Conservation (phyloP, 208 protist genomes). For the Crithidia expoeki region DNA sequence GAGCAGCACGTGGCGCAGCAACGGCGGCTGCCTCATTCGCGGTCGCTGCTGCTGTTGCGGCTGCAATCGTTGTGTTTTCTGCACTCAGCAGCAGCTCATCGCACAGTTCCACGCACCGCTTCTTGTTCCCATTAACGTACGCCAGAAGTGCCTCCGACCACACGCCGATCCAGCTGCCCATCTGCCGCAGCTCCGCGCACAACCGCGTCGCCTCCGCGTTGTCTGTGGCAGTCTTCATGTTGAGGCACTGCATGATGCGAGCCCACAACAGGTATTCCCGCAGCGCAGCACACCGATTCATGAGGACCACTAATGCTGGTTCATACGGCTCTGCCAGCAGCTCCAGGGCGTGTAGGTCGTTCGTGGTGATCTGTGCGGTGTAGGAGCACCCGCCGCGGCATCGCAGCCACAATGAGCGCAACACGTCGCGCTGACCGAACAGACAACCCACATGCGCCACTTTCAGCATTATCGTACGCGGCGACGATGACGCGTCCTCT, state of each 20-base stretch:
- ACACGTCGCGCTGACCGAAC: conserved; percentile 23
- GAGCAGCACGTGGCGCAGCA: neutral
- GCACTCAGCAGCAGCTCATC: neutral
- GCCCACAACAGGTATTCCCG: conserved; percentile 29
- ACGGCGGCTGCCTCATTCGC: neutral
- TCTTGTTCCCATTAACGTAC: conserved; percentile 23
- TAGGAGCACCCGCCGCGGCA: conserved; percentile 25
- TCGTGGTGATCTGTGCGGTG: conserved; percentile 20
- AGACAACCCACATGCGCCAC: conserved; percentile 24
- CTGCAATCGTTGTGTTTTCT: neutral
- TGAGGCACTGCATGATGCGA: conserved; percentile 21
- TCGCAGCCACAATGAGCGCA: conserved; percentile 17
- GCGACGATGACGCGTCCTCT: neutral
- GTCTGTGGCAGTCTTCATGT: neutral
- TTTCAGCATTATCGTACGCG: conserved; percentile 10
- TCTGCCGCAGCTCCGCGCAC: conserved; percentile 12
- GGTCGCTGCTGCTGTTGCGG: neutral
- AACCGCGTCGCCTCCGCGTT: conserved; percentile 22
- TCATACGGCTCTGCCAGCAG: conserved; percentile 18
- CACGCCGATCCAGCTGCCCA: conserved; percentile 22
- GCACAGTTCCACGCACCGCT: conserved; percentile 18
- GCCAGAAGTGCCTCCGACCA: conserved; percentile 31
- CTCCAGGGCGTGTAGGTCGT: conserved; percentile 28
- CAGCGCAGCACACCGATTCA: conserved; percentile 28
- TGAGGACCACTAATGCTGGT: conserved; percentile 11